A percentile compares a stretch with the other conserved stretches of the same genome.
Conservation (phyloP, 2,329 filamentous ascomycete genomes). For the Xylariaceae sp. region DNA sequence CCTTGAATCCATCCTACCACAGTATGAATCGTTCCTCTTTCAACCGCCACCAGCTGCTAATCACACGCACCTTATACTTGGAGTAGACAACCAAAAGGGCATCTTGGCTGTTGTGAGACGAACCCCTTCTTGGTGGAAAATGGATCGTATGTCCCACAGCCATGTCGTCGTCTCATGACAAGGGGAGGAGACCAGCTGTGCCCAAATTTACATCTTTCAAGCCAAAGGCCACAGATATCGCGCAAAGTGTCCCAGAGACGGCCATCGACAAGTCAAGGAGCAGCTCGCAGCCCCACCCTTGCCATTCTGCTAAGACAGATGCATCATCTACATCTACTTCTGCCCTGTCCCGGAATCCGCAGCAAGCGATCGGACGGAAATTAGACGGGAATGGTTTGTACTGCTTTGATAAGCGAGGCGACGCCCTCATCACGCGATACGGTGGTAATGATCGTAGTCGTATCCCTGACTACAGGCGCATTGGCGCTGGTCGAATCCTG, state of each 20-base stretch:
- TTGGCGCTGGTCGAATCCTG: conserved; percentile 72
- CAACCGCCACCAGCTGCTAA: too few relatives aligned
- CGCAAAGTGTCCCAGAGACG: conserved; percentile 14
- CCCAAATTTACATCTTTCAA: conserved; percentile 81
- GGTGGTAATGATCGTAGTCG: conserved; percentile 75
- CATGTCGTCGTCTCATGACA: conserved; percentile 37
- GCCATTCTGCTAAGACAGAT: conserved; percentile 13
- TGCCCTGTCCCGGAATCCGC: conserved; percentile 14
- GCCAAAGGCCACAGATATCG: conserved; percentile 10
- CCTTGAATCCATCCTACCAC: too few relatives aligned
- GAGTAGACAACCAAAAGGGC: background rate
- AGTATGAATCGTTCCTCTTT: too few relatives aligned
- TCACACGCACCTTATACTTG: too few relatives aligned
- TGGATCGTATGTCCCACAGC: background rate
- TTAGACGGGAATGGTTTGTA: conserved; percentile 51
- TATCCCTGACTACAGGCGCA: conserved; percentile 73
- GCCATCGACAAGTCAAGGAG: conserved; percentile 21
- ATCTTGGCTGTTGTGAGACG: background rate
- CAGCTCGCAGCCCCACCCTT: conserved; percentile 12
- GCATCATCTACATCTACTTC: conserved; percentile 12
- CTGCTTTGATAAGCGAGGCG: conserved; percentile 75
- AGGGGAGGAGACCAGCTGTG: conserved; percentile 46
- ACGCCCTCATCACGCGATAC: conserved; percentile 76
- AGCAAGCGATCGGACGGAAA: conserved; percentile 18
- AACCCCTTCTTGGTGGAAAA: conserved; percentile 1